A percentile compares a stretch with the other conserved stretches of the same genome.
Conservation (phyloP, 129 eudicot species). For the Artemisia argyi region DNA sequence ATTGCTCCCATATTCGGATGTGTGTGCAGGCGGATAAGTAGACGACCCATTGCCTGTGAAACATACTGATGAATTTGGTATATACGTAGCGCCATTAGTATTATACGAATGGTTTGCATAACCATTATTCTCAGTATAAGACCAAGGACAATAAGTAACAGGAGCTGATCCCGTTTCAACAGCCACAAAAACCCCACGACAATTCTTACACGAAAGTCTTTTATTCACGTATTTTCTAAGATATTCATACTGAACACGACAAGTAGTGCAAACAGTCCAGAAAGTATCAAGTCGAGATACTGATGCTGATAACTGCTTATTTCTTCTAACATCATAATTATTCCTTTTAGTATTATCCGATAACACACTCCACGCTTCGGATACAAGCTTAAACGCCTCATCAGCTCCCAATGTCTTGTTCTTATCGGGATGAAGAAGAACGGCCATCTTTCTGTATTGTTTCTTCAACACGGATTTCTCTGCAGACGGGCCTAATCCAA, state of each 20-base stretch:
- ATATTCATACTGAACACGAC: slow-evolving; percentile 98
- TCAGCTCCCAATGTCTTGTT: slow-evolving; percentile 92
- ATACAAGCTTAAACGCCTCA: slow-evolving; percentile 84
- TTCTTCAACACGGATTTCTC: slow-evolving; percentile 68
- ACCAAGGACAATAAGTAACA: slow-evolving; percentile 57
- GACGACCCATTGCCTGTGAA: slow-evolving; percentile 59
- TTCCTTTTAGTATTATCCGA: slow-evolving; percentile 72
- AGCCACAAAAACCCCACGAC: slow-evolving; percentile 91
- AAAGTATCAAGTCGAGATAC: slow-evolving; percentile 56
- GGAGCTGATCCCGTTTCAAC: slow-evolving; percentile 91
- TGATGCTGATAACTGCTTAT: slow-evolving; percentile 37
- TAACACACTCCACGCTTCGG: slow-evolving; percentile 84
- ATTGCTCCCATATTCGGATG: slow-evolving; percentile 59
- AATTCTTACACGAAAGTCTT: slow-evolving; percentile 90
- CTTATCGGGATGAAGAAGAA: slow-evolving; percentile 93
- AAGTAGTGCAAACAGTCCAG: slow-evolving; percentile 97
- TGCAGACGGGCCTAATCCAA: slow-evolving; percentile 75
- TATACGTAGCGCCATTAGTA: slow-evolving; percentile 35
- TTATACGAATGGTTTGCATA: slow-evolving; percentile 60
- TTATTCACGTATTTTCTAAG: slow-evolving; percentile 89
- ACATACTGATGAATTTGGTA: slow-evolving; percentile 53
- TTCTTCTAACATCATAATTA: slow-evolving; percentile 70
- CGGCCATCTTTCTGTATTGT: slow-evolving; percentile 85
- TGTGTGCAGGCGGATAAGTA: slow-evolving; percentile 60
- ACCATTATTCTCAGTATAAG: slow-evolving; percentile 69